These are phyloP conservation scores for Phytophthora podocarpi DNA, from an alignment of 352 stramenopile species.

Conservation along the genomic window DNA sequence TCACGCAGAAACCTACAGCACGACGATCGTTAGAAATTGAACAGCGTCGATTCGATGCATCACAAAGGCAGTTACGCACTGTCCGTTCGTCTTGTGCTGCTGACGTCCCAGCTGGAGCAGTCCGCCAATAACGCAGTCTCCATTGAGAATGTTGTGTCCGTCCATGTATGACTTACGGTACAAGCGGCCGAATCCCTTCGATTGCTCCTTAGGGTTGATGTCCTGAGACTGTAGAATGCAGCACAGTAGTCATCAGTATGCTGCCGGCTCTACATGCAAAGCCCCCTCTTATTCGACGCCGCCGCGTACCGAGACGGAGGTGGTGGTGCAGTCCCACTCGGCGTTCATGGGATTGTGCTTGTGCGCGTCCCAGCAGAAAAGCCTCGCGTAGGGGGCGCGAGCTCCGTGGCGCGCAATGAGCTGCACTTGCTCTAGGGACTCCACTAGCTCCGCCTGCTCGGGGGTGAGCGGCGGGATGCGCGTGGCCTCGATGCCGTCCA, in stretches of 20 bases:
- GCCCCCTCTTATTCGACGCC: background rate
- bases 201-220: conserved; percentile 50
- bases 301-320: conserved; percentile 67
- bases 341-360: conserved; percentile 77
- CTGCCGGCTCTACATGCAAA: background rate
- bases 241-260: background rate
- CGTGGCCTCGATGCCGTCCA: conserved; percentile 60
- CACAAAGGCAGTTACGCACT: conserved; percentile 32
- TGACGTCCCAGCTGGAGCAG: conserved; percentile 76
- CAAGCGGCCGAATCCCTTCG: conserved; percentile 67
- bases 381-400: conserved; percentile 66
- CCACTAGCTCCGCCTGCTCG: conserved; percentile 60
- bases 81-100: conserved; percentile 79
- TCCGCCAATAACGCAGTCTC: conserved; percentile 74
- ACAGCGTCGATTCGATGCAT: background rate
- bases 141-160: conserved; percentile 77
- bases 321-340: conserved; percentile 75
- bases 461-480: conserved; percentile 64
- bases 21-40: background rate
- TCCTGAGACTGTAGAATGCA: conserved; percentile 64
- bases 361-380: conserved; percentile 82
- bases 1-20: conserved; percentile 61
- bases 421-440: conserved; percentile 84
- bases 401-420: conserved; percentile 82
- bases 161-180: conserved; percentile 84